Base-by-base conservation (phyloP, 164 flowering plant genomes). In the Magnolia sinica region DNA sequence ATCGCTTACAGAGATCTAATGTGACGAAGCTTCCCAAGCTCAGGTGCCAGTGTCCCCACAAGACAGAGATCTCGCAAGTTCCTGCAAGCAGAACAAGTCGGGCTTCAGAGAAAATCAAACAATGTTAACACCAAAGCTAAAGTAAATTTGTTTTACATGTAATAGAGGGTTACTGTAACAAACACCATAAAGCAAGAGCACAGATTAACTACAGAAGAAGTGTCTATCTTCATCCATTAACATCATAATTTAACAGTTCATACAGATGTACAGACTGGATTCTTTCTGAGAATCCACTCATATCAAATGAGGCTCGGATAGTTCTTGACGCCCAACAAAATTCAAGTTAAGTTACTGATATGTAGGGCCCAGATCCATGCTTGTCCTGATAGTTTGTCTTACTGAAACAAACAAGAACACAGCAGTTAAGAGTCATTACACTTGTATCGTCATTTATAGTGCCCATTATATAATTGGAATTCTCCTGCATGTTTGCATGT, bases 51-150 rank as follows among this genome's bases (percentile, higher is more conserved):
- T 64, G 90, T 86, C 78, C 98, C 98, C 76, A 74, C 81, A 70
- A 94, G 91, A 83, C 90, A 84, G 22, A 90, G 91, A 84, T 89
- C 86, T 79, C 83, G 87, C 86, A 94, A 85, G 85, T 92, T 87
- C 87, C 98, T 94, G 88, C 73, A 80, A 52, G 68, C 73, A 58
- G 31, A 50, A 77, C 31, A 70, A 45, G 59, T 58, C 7, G 37
- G 22, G 70, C 49, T 73, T 82, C 29, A 81, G 67, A 78, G 79
- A 63, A 14, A 45, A 82, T 14, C 50, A 37, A 37, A 37, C 45
- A 37, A 37, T 37, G 45, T 37, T 4, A 37, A 37, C 45, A 37
- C 45, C 45, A 31, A 69, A 64, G 14, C 22, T 7, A 73, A 24
- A 52, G 14, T 13, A 22, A 27, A 22, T n/a, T 8, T 24, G 19